Conservation (phyloP, 208 protist species). For the Leishmania martiniquensis region DNA sequence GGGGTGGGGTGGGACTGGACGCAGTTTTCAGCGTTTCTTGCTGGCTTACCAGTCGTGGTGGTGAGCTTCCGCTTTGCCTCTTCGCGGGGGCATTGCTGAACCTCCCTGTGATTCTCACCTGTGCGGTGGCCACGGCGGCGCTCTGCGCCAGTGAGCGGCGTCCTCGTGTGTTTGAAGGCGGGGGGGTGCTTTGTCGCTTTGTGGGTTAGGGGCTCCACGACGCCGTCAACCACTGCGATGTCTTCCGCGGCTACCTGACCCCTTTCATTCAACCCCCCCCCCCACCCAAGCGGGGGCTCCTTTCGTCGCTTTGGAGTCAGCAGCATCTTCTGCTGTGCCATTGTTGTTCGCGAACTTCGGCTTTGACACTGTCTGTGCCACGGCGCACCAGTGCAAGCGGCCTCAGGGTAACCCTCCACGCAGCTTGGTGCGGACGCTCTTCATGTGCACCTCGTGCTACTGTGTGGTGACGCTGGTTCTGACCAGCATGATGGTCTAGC, state of each 20-base stretch:
- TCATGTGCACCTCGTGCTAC: slow-evolving; percentile 21
- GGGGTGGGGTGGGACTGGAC: too few species aligned
- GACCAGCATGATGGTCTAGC: slow-evolving; percentile 24
- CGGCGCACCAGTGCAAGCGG: slow-evolving; percentile 27
- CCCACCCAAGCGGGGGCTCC: slow-evolving; percentile 6
- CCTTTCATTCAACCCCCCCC: too few species aligned
- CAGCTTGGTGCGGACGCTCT: slow-evolving; percentile 17
- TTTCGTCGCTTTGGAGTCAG: slow-evolving; percentile 24
- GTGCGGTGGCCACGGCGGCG: slow-evolving; percentile 15
- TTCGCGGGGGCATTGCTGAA: slow-evolving; percentile 14
- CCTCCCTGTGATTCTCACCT: slow-evolving; percentile 19
- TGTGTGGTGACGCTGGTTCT: slow-evolving; percentile 23
- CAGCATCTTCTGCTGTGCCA: slow-evolving; percentile 25
- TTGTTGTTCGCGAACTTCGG: slow-evolving; percentile 29
- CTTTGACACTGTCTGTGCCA: slow-evolving; percentile 34
- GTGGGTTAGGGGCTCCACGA: slow-evolving; percentile 24
- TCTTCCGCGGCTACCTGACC: slow-evolving; percentile 16
- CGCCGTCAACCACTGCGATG: slow-evolving; percentile 21
- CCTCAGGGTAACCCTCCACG: slow-evolving; percentile 22
- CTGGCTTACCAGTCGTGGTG: slow-evolving; percentile 10
- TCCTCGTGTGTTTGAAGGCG: slow-evolving; percentile 18
- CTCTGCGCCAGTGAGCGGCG: slow-evolving; percentile 24
- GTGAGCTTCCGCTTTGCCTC: slow-evolving; percentile 4
- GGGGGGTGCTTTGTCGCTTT: slow-evolving; percentile 23
- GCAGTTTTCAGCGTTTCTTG: slow-evolving; percentile 15